Evolutionary conservation across 345 rosid species (phyloP), one percentile per base, ranked within the genome.

Genomic region (Melaleuca quinquenervia): DNA sequence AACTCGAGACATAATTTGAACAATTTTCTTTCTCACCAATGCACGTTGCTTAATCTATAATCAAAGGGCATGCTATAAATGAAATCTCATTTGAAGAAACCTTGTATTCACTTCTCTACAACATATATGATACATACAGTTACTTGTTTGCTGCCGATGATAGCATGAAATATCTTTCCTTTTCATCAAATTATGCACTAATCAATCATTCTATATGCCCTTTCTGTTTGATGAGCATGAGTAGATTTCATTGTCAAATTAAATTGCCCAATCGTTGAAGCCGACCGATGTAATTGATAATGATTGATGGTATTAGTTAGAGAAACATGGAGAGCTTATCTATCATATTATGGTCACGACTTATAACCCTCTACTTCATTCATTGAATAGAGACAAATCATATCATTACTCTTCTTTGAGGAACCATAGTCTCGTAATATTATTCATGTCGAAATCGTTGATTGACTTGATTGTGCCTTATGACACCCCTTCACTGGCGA

Each of bases 291-390:
- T 70, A 9, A 70, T 21, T 18, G 0, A 70, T 70, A 36, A 48
- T 0, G 41, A 70, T 36, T 41, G 13, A 3, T 20, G 24, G 7
- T 5, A 21, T 0, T 13, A 70, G 1, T 36, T 18, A 6, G 1
- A 70, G 26, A 36, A 70, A 70, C 80, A 36, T 70, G 32, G 13
- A 24, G 1, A 58, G 7, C 70, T 58, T 13, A 58, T 58, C 3
- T 27, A 32, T 58, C 32, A 58, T 58, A 58, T n/a, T 58, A n/a
- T n/a, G n/a, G 2, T 1, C 4, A 1, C 6, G 18, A n/a, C n/a
- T 58, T 58, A 58, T 13, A 29, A 70, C 2, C 3, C 9, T 41
- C 2, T 70, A 3, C 48, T 1, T 8, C 24, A 36, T 1, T 8
- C 24, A 36, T 18, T 36, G 26, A 36, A 5, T 70, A 6, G 80